These are phyloP conservation scores for Sporothrix inflata DNA, from an alignment of 2,329 filamentous ascomycete genomes.

Conservation along the genomic window DNA sequence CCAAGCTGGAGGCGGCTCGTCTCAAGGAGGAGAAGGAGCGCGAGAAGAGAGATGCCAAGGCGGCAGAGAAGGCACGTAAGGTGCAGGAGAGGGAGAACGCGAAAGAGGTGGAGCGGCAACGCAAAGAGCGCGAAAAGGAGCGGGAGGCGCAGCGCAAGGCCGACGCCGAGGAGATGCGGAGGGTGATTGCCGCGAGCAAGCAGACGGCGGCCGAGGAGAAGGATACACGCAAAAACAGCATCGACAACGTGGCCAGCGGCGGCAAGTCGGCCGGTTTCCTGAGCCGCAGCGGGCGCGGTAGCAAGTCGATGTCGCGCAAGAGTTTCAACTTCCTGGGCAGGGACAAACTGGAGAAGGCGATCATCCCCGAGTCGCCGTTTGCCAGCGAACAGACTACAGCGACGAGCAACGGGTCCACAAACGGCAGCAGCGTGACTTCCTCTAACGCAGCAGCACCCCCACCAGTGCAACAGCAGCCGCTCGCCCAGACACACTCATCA, in stretches of 20 bases:
- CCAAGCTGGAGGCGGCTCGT: conserved; percentile 34
- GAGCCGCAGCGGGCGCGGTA: conserved; percentile 69
- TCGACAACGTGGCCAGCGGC: conserved; percentile 24
- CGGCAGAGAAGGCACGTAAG: conserved; percentile 54
- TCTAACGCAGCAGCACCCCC: background rate
- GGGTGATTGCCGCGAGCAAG: conserved; percentile 68
- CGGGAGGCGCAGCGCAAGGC: conserved; percentile 48
- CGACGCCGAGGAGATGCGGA: conserved; percentile 65
- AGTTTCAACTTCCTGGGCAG: conserved; percentile 70
- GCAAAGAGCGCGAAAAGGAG: conserved; percentile 47
- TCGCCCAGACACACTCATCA: conserved; percentile 6
- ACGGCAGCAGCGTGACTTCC: conserved; percentile 33
- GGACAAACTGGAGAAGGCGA: conserved; percentile 40
- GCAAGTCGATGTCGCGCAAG: conserved; percentile 78
- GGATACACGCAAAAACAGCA: conserved; percentile 44
- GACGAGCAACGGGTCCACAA: conserved; percentile 36
- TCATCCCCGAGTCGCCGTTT: conserved; percentile 25
- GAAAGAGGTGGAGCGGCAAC: conserved; percentile 50
- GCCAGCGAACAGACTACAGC: conserved; percentile 26
- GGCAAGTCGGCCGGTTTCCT: conserved; percentile 49
- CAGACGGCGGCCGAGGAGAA: conserved; percentile 63
- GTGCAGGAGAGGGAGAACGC: conserved; percentile 51
- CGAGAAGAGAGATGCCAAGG: conserved; percentile 69
- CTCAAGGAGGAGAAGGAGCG: conserved; percentile 64
- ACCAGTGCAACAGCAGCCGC: background rate